Base-by-base conservation (phyloP, 495 filamentous ascomycete species). In the Podospora conica region DNA sequence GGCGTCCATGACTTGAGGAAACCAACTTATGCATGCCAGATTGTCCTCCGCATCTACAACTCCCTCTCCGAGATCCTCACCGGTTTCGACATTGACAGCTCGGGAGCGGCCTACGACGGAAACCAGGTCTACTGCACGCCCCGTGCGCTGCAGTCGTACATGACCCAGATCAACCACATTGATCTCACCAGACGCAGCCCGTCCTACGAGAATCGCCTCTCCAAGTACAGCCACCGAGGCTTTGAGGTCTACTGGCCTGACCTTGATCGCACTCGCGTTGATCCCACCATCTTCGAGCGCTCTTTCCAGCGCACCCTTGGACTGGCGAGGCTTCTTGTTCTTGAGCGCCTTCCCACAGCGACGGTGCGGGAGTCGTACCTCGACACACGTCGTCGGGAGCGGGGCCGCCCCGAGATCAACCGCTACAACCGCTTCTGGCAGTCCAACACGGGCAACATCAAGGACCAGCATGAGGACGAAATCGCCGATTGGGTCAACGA, bases 201-300 rank as follows among this genome's bases (percentile, higher is more conserved):
- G 0, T 92, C 90, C 0, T 96, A 94, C 70, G 91, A 96, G 70
- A 93, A 89, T 67, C 88, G 91, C 9, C 81, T 96, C n/a, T 91
- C 90, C 4, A 96, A 96, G 74, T 96, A 94, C 75, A 89, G 87
- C 23, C 91, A 88, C 71, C 81, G 91, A 12, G 89, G 90, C 3
- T 96, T 96, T 63, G 91, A 96, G 71, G 83, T 93, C 3, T 90
- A 89, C 73, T 94, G 89, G 86, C 79, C 85, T 0, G 79, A 84
- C 24, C 79, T 96, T 23, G 89, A 93, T 62, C 84, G 91, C 22
- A 83, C 84, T 3, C 83, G 83, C 10, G 80, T 96, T 58, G 91
- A 96, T 69, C 91, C 91, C 9, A 91, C 91, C 3, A 92, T 96
- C 62, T 96, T 89, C 65, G 91, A 96, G 72, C 77, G 91, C 58